Conservation (phyloP, 345 rosid species). For the Aquilaria sinensis region DNA sequence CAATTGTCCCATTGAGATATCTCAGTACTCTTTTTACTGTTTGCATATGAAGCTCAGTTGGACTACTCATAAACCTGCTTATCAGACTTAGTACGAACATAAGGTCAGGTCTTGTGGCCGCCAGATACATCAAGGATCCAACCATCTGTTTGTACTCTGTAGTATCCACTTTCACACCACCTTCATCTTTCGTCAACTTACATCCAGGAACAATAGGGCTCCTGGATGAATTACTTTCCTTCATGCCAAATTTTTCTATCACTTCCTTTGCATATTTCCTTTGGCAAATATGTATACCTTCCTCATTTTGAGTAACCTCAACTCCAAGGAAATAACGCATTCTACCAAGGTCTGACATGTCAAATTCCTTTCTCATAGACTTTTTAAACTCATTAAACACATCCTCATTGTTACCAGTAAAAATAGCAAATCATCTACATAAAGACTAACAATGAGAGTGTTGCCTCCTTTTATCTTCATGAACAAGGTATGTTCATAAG, state of each 20-base stretch:
- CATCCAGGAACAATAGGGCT: too few species aligned
- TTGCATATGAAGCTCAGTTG: too few species aligned
- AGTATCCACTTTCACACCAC: too few species aligned
- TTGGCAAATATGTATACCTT: not conserved
- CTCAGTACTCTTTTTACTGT: too few species aligned
- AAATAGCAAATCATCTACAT: not conserved
- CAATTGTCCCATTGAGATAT: too few species aligned
- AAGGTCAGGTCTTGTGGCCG: not conserved
- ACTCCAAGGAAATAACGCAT: not conserved
- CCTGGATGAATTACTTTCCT: too few species aligned
- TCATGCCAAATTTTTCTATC: not conserved
- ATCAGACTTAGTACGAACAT: not conserved
- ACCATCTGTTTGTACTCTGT: too few species aligned
- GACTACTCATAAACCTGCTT: conserved; percentile 3
- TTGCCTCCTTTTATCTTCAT: not conserved
- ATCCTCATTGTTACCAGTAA: not conserved
- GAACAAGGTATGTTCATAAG: conserved; percentile 2
- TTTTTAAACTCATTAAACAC: not conserved
- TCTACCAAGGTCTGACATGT: not conserved
- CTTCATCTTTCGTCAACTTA: too few species aligned
- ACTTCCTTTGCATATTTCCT: not conserved
- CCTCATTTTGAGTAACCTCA: not conserved
- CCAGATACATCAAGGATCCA: too few species aligned
- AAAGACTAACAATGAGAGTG: not conserved
- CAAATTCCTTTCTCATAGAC: not conserved